Evolutionary conservation across 305 asterid genomes (phyloP), one percentile per base, ranked within the genome.

Genomic region (Fraxinus angustifolia): DNA sequence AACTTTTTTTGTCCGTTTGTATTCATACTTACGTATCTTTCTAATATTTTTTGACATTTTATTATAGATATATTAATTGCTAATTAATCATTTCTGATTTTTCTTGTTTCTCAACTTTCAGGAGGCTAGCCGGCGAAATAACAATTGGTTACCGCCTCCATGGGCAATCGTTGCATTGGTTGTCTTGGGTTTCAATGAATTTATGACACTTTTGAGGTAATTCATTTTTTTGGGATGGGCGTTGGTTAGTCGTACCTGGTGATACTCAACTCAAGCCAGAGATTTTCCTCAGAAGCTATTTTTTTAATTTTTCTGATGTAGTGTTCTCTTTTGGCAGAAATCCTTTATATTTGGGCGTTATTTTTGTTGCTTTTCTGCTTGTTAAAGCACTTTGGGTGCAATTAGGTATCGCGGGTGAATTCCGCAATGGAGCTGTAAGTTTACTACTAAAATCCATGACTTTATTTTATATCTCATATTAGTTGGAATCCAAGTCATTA

Each of bases 361-460:
- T 96, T 79, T 96, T 94, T 35, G 93, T 94, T 40, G 93, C 81
- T 60, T 94, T 87, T 82, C 93, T 94, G 80, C 92, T 94, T 76
- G 28, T 79, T 4, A 96, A 94, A 92, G 99, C 98, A 81, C 96
- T 96, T 76, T 96, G 98, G 98, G 97, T 96, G 87, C 99, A 96
- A 84, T 85, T 96, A 82, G 97, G 94, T 89, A 89, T 96, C 76
- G 80, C 94, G 14, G 93, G 93, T 48, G 98, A 93, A 93, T 94
- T 96, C 89, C 96, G 95, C 77, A 91, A 94, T 80, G 99, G 98
- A 79, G 88, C 90, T 79, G 99, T 95, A 88, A 93, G 98, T 92
- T 79, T 34, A 33, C 76, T 34, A 33, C 45, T 34, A 6, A 71
- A 33, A 33, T 16, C 48, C 36, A 33, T 16, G 6, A 7, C 76